Percentiles rank a stretch among this genome's conserved stretches.
Evolutionary conservation across 257 asterid genomes (phyloP).

Genomic region (Linderniella brevidens): DNA sequence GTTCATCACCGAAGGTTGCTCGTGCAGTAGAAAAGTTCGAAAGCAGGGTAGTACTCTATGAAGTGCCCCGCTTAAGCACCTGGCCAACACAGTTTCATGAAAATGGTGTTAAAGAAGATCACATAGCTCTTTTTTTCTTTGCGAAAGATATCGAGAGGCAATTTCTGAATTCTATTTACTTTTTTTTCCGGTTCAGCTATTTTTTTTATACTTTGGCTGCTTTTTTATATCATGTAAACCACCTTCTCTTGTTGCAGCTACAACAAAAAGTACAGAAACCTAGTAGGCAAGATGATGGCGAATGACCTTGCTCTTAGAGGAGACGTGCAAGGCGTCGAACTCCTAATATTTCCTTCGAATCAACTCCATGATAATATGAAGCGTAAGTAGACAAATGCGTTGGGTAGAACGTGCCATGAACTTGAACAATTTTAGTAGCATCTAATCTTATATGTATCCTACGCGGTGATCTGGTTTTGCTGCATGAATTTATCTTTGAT

Average conservation of each 20-base stretch:
- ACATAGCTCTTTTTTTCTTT: conserved; percentile 72
- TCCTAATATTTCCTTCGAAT: conserved; percentile 75
- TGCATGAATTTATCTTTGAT: no score
- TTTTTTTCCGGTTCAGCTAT: conserved; percentile 5
- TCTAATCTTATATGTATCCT: no score
- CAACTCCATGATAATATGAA: conserved; percentile 70
- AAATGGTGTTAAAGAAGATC: conserved; percentile 63
- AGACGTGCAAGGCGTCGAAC: conserved; percentile 56
- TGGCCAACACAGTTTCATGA: conserved; percentile 91
- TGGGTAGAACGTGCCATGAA: no score
- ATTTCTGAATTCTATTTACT: conserved; percentile 1
- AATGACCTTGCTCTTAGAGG: conserved; percentile 79
- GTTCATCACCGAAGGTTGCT: conserved; percentile 56
- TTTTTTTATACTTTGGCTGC: conserved; percentile 6
- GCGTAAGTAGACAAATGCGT: conserved; percentile 39
- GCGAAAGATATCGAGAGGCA: conserved; percentile 70
- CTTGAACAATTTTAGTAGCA: no score
- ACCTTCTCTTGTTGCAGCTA: conserved; percentile 34
- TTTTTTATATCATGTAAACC: conserved; percentile 4
- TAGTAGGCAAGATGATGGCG: conserved; percentile 67
- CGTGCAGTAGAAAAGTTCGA: conserved; percentile 46
- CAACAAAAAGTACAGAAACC: conserved; percentile 49
- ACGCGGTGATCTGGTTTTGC: no score
- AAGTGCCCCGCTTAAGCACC: conserved; percentile 67
- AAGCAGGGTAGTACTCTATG: conserved; percentile 35